phyloP scores from a whole-genome alignment of 73 alveolate genomes.

The Paramecium primaurelia region DNA sequence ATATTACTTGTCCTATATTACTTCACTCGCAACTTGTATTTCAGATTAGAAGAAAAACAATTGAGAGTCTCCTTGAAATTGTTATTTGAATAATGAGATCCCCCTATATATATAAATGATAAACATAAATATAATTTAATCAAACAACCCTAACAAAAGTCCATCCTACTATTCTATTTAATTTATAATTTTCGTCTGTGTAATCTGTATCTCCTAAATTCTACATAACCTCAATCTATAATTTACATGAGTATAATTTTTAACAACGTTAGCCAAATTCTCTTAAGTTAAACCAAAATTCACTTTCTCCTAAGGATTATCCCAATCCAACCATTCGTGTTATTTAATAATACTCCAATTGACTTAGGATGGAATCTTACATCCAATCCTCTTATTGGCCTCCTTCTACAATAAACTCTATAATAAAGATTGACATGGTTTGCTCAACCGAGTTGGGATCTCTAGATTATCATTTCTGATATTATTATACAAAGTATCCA shows the following conservation, averaged over 20 bases:
- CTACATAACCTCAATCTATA: background rate
- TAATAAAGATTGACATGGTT: slow-evolving; percentile 68
- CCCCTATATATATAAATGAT: background rate
- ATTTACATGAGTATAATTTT: background rate
- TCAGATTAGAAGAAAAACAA: background rate
- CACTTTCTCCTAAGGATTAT: background rate
- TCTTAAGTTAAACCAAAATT: background rate
- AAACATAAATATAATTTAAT: background rate
- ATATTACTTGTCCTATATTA: background rate
- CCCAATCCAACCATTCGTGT: slow-evolving; percentile 35
- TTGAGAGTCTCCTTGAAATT: background rate
- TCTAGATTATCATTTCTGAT: slow-evolving; percentile 83
- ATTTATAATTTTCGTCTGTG: background rate
- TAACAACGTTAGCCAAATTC: background rate
- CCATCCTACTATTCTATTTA: background rate
- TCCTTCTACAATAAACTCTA: slow-evolving; percentile 28
- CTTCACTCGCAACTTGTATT: background rate
- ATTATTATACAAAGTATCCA: slow-evolving; percentile 82
- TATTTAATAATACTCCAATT: background rate
- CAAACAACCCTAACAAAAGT: background rate
- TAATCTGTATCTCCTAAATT: slow-evolving; percentile 12
- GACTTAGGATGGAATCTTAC: background rate
- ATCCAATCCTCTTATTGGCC: background rate
- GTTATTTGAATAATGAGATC: background rate
- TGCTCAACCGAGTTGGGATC: slow-evolving; percentile 81